Conservation (phyloP, 1,284 basidiomycete genomes). For the Somion occarium region DNA sequence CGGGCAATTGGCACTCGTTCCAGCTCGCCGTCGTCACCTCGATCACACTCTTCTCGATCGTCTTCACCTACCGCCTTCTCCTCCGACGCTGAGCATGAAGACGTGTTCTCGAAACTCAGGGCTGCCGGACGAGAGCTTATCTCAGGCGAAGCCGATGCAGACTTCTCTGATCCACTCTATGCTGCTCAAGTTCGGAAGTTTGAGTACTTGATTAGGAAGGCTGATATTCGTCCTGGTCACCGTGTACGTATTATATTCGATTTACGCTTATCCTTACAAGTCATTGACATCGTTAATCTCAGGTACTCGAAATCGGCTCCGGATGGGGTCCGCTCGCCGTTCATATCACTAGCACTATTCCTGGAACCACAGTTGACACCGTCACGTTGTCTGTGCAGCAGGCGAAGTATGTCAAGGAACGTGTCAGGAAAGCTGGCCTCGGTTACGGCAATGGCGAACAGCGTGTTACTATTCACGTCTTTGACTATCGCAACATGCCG, state of each 20-base stretch:
- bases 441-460: background rate
- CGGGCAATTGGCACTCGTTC: too few species aligned
- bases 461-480: conserved; percentile 63
- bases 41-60: background rate
- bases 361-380: conserved; percentile 65
- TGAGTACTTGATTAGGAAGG: conserved; percentile 48
- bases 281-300: background rate
- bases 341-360: conserved; percentile 46
- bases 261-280: background rate
- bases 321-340: conserved; percentile 81
- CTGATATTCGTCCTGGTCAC: conserved; percentile 51
- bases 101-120: background rate
- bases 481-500: conserved; percentile 75
- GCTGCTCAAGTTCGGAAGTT: conserved; percentile 67
- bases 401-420: conserved; percentile 55
- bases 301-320: conserved; percentile 69
- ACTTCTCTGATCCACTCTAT: conserved; percentile 49
- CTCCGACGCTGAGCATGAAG: background rate
- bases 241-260: conserved; percentile 34
- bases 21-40: background rate
- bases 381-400: conserved; percentile 74
- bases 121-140: background rate
- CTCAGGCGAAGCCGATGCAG: background rate
- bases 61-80: background rate
- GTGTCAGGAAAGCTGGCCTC: conserved; percentile 36